A percentile compares a stretch with the other conserved stretches of the same genome.
Evolutionary conservation across 495 filamentous ascomycete species (phyloP).

Genomic region (Cudoniella acicularis): DNA sequence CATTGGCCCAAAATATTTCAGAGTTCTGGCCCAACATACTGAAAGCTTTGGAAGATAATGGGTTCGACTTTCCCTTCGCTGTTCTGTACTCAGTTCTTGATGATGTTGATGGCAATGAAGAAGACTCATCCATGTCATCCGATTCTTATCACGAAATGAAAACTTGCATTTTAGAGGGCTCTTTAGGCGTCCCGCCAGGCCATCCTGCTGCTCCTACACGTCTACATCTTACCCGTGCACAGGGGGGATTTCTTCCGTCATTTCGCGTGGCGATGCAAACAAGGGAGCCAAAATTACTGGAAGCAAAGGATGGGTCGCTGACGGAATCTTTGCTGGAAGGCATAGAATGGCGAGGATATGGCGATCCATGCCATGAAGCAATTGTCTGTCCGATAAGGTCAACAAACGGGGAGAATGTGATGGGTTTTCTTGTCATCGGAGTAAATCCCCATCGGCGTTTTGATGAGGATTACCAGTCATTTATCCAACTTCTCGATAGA

Average conservation of each 20-base stretch:
- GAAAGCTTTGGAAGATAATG: constrained; percentile 54
- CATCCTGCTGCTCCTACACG: constrained; percentile 19
- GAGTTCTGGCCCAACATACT: constrained; percentile 55
- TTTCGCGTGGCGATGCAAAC: constrained; percentile 64
- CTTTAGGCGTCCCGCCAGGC: constrained; percentile 55
- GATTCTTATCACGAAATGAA: constrained; percentile 6
- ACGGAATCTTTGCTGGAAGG: constrained; percentile 31
- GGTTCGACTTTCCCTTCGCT: constrained; percentile 57
- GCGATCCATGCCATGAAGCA: constrained; percentile 55
- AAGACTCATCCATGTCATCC: background rate
- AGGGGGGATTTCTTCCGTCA: constrained; percentile 58
- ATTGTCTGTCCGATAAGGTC: constrained; percentile 50
- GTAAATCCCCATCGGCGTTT: constrained; percentile 41
- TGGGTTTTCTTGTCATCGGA: constrained; percentile 41
- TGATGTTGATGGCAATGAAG: constrained; percentile 29
- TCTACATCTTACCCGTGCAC: constrained; percentile 55
- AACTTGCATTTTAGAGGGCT: constrained; percentile 41
- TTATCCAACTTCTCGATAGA: constrained; percentile 19
- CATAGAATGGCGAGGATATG: constrained; percentile 50
- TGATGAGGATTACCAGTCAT: constrained; percentile 34
- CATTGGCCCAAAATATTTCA: constrained; percentile 59
- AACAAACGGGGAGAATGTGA: constrained; percentile 31
- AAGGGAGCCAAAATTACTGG: constrained; percentile 31
- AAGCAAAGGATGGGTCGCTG: constrained; percentile 9
- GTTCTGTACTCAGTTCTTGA: constrained; percentile 60